A percentile compares a stretch with the other conserved stretches of the same genome.
Evolutionary conservation across 495 filamentous ascomycete species (phyloP).

Genomic region (Penicillium angulare): DNA sequence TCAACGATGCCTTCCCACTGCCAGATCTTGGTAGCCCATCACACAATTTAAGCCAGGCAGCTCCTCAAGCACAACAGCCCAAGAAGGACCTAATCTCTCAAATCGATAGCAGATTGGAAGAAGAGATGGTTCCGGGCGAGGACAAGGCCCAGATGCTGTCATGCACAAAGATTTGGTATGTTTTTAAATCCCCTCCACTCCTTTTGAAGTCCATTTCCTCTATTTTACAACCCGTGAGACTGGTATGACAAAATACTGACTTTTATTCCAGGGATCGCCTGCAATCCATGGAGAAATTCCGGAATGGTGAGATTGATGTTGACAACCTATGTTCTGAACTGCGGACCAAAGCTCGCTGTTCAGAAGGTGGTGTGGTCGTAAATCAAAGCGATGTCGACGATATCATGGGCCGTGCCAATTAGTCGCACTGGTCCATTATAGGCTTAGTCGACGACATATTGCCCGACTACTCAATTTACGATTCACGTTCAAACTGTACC

Average conservation of each 20-base stretch:
- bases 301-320: conserved; percentile 85
- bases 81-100: conserved; percentile 70
- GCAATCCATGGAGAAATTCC: conserved; percentile 81
- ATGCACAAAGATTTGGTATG: conserved; percentile 93
- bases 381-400: conserved; percentile 83
- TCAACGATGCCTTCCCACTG: conserved; percentile 81
- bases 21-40: conserved; percentile 74
- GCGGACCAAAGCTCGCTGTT: conserved; percentile 95
- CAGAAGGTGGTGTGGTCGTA: conserved; percentile 87
- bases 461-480: conserved; percentile 13
- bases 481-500: conserved; percentile 25
- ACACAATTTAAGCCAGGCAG: conserved; percentile 55
- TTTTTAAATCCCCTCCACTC: conserved; percentile 1
- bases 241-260: conserved; percentile 12
- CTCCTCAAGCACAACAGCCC: conserved; percentile 31
- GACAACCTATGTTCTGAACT: conserved; percentile 90
- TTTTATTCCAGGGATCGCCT: conserved; percentile 75
- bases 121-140: conserved; percentile 65
- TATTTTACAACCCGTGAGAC: too few species aligned
- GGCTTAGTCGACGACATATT: not conserved
- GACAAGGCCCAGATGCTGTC: conserved; percentile 66
- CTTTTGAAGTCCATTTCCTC: not conserved
- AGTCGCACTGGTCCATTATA: conserved; percentile 5
- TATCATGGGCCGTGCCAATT: conserved; percentile 62
- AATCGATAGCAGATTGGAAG: conserved; percentile 67